Evolutionary conservation across 108 stramenopile species (phyloP), one percentile per base, ranked within the genome.

Genomic region (Cyclotella kingstonii): DNA sequence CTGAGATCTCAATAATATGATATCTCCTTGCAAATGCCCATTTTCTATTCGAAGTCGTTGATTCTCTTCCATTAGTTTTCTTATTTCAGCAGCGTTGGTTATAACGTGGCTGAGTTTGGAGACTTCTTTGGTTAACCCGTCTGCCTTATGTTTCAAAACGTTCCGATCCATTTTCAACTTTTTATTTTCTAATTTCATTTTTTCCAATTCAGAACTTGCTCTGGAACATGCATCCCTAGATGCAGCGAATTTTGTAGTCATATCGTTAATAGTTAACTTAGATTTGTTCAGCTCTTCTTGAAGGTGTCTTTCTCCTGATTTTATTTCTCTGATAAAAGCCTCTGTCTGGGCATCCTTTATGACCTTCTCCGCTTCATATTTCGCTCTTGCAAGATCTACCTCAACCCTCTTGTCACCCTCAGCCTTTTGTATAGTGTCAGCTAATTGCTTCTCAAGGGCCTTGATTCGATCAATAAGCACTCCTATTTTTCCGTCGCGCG

Each of bases 71-170:
- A 52, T 53, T 11, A 84, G 55, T 1, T 72, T 45, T 36, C 69
- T 68, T 22, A 81, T 64, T 52, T 87, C 86, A 29, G 59, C 54
- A 8, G 47, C 18, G 29, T 85, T 29, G 34, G 75, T 41, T n/a
- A 63, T 62, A 54, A 81, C 67, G 30, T 75, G 73, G 25, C 77
- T 74, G 21, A 85, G 70, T 18, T 70, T 48, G 9, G 73, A 55
- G 45, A 89, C 73, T 63, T 92, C 91, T 56, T 85, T 87, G 0
- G 86, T 78, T 36, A 92, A 54, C 35, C 80, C 77, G 8, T 92
- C 91, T 27, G 71, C 79, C 53, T 85, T 89, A 54, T 82, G 70
- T 54, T 87, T 89, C 53, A 54, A 81, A 54, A 62, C 78, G 44
- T 86, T 86, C 4, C 86, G 77, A 31, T 92, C 91, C 31, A 76